phyloP scores from a whole-genome alignment of 441 rosid genomes.

The Gossypium gossypioides region DNA sequence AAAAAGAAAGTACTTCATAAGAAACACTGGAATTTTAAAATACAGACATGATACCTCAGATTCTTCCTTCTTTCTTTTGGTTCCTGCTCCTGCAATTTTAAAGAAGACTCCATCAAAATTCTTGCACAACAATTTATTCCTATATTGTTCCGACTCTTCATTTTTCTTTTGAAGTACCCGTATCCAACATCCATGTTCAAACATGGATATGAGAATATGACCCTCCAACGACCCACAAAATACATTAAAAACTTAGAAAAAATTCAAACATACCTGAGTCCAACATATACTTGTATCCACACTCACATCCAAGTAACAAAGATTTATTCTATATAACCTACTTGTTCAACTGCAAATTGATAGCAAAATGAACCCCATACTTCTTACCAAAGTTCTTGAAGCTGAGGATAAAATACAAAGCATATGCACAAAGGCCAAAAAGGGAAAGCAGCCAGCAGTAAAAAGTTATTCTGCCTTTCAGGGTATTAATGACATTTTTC shows the following conservation, averaged over 20 bases:
- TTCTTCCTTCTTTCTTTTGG: conserved; percentile 22
- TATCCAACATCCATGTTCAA: neutral
- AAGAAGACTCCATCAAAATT: neutral
- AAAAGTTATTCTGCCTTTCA: neutral
- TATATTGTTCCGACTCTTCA: neutral
- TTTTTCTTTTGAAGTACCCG: neutral
- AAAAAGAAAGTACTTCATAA: neutral
- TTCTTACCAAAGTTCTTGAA: neutral
- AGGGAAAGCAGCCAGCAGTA: neutral
- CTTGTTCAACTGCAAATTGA: neutral
- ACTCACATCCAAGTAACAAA: neutral
- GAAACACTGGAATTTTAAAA: conserved; percentile 5
- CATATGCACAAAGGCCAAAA: neutral
- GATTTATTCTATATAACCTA: neutral
- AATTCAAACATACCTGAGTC: neutral
- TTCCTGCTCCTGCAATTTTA: conserved; percentile 28
- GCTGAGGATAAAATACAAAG: neutral
- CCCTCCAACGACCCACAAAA: neutral
- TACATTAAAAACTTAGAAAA: neutral
- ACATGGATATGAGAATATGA: neutral
- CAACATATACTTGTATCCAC: neutral
- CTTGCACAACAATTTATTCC: neutral
- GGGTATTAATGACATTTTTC: neutral
- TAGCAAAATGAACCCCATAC: conserved; percentile 2
- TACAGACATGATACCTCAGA: conserved; percentile 27